Base-by-base conservation (phyloP, 2,329 filamentous ascomycete genomes). In the Aspergillus hortae region DNA sequence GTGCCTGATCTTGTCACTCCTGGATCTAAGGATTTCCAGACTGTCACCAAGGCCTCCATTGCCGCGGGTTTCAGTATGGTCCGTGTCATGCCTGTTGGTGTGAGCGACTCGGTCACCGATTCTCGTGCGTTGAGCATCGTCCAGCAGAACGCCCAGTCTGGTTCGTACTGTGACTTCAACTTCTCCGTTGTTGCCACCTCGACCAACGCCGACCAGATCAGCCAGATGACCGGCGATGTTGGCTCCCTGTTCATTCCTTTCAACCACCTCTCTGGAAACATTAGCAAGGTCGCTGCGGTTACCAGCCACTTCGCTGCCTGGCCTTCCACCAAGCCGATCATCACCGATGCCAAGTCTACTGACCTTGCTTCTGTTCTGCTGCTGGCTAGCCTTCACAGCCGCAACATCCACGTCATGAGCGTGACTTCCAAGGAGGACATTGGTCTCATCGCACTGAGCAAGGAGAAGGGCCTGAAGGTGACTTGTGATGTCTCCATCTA, bases 401-500 rank as follows among this genome's bases (percentile, higher is more conserved):
- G 88, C 58, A 88, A 87, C 64, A 85, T 92, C 56, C 88, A 92
- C 66, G 87, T 92, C 60, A 89, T 87, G 48, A 89, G 86, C 46
- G 86, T 92, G 35, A 90, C 86, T n/a, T 87, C 84, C 56, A 89
- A 86, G 75, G 88, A 91, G 57, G 88, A 92, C 61, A 90, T 92
- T 63, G 82, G 78, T 56, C 76, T 92, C 47, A 90, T 92, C 63
- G 83, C 87, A 6, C 80, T 92, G 27, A 86, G 86, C 75, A 92
- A 92, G 74, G 80, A 84, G 65, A 92, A 91, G 76, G 88, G 88
- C n/a, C 76, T 92, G 53, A 86, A 86, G 68, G 87, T 92, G 42
- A 91, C 88, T 19, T 92, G 88, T 70, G 88, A 92, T 67, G 88
- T 92, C 41, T 87, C 85, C n/a, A 80, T 92, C 62, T 91, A 89